phyloP scores from a whole-genome alignment of 208 protist species.

The Leishmania martiniquensis region DNA sequence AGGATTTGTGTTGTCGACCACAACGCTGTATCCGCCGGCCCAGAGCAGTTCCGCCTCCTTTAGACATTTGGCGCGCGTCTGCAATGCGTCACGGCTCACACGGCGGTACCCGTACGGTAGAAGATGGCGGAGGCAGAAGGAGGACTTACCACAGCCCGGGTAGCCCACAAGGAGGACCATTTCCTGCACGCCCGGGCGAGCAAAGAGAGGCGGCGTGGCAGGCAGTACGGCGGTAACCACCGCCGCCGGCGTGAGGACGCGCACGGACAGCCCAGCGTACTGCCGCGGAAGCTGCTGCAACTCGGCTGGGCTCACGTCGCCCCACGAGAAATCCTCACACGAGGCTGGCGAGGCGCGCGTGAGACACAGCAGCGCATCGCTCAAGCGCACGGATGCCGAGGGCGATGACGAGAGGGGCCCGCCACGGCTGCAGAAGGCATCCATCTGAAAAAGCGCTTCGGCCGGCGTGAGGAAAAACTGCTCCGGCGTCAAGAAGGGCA shows the following conservation, averaged over 20 bases:
- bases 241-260: constrained; percentile 24
- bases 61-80: constrained; percentile 76
- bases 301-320: constrained; percentile 52
- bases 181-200: constrained; percentile 47
- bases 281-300: constrained; percentile 43
- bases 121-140: constrained; percentile 87
- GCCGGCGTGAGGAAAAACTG: constrained; percentile 63
- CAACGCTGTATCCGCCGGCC: constrained; percentile 64
- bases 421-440: background rate
- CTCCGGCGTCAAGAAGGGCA: constrained; percentile 93
- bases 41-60: constrained; percentile 42
- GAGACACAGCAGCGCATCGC: constrained; percentile 6
- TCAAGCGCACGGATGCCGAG: constrained; percentile 13
- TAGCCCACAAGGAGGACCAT: constrained; percentile 88
- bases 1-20: constrained; percentile 94
- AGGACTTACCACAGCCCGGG: constrained; percentile 91
- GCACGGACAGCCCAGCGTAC: constrained; percentile 47
- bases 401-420: background rate
- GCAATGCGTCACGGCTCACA: constrained; percentile 82
- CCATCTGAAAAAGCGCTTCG: constrained; percentile 23
- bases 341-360: constrained; percentile 1
- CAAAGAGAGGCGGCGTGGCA: constrained; percentile 25
- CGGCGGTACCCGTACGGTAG: constrained; percentile 75
- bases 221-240: constrained; percentile 16
- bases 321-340: constrained; percentile 40